These are phyloP conservation scores for Closterium sp. DNA, from an alignment of 139 green algal species.

Conservation along the genomic window DNA sequence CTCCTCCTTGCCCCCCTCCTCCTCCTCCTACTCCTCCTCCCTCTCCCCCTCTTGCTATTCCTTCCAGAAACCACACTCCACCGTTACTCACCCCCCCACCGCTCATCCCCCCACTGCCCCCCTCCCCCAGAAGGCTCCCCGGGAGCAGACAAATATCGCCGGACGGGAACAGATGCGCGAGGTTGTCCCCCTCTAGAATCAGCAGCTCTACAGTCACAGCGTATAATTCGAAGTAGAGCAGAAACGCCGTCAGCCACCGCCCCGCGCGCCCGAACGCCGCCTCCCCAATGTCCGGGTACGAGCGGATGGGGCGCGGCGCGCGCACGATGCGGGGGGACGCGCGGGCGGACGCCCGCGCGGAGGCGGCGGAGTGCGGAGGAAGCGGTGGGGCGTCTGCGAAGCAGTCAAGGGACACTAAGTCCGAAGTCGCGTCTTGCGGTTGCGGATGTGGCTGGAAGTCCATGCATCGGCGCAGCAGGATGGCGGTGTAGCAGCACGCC, in stretches of 20 bases:
- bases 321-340: constrained; percentile 25
- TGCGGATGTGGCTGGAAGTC: constrained; percentile 5
- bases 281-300: constrained; percentile 46
- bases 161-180: constrained; percentile 27
- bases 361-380: constrained; percentile 22
- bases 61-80: neutral
- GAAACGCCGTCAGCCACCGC: constrained; percentile 7
- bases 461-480: constrained; percentile 42
- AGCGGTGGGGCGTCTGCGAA: constrained; percentile 10
- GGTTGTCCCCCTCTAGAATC: constrained; percentile 52
- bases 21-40: neutral
- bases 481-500: constrained; percentile 40
- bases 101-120: too few relatives aligned
- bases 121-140: neutral
- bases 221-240: constrained; percentile 45
- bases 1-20: neutral
- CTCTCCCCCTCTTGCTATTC: neutral
- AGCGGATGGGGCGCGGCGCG: constrained; percentile 8
- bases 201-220: constrained; percentile 33
- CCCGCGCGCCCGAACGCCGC: constrained; percentile 40
- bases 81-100: neutral
- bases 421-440: too few relatives aligned
- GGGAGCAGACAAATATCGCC: neutral
- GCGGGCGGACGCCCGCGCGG: constrained; percentile 26
- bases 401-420: neutral